Base-by-base conservation (phyloP, 177 flowering plant species). In the Vitis hybrid region DNA sequence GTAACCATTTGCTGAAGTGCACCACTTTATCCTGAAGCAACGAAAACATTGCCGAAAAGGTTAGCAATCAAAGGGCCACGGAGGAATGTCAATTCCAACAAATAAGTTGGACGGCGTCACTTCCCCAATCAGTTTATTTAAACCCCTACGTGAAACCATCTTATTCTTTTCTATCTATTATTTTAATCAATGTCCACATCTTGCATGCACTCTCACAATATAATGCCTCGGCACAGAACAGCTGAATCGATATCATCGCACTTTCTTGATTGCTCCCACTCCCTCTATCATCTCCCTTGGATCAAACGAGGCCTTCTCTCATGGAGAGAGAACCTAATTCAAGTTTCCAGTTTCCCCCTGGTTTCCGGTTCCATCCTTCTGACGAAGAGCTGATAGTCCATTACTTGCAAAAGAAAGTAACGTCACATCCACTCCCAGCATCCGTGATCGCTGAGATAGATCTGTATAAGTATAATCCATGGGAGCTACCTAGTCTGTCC, bases 311-410 rank as follows among this genome's bases (percentile, higher is more conserved):
- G 17, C 46, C 64, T 46, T 54, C 59, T 24, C 3, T 67, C 9
- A 78, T 78, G 82, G 80, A 78, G 65, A 53, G 14, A 55, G 73
- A 66, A 57, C 2, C 70, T 56, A 66, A 56, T 35, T 63, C 80
- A 12, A 70, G 27, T 52, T 49, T 71, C 62, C 79, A 74, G 50
- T 78, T 82, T 11, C 87, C 86, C 56, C 84, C 90, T 2, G 90
- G 87, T 7, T 83, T 86, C 62, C 70, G 86, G 65, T 86, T 86
- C 66, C 83, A 83, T 62, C 90, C 90, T 1, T 78, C 90, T 15
- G 90, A 84, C 58, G 84, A 86, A 65, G 90, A 86, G 56, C 90
- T 86, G 71, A 84, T 86, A 27, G 62, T 82, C 61, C 78, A 80
- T 64, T 86, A 86, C 73, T 65, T 86, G 64, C 72, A 35, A 51